Evolutionary conservation across 2,329 filamentous ascomycete genomes (phyloP).

Genomic region (Fusarium nisikadoi): DNA sequence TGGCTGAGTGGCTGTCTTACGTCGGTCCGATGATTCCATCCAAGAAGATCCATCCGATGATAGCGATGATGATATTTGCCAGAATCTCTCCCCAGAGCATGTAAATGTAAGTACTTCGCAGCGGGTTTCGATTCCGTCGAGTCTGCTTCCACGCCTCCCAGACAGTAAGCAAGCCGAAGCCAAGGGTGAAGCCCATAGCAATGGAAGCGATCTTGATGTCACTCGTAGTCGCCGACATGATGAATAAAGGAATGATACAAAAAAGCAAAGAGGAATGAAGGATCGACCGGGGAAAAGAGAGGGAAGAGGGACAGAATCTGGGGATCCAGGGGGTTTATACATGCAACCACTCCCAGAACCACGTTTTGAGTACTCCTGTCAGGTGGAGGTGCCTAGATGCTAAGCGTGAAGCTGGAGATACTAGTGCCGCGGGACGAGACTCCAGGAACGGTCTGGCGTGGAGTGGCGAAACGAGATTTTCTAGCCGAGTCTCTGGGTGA

Average conservation of each 20-base stretch:
- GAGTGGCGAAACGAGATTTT: neutral
- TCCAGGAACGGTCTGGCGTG: neutral
- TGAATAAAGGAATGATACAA: neutral
- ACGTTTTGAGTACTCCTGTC: neutral
- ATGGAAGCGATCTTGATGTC: conserved; percentile 47
- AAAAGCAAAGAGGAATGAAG: neutral
- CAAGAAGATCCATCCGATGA: conserved; percentile 55
- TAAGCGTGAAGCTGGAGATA: neutral
- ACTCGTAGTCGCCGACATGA: conserved; percentile 15
- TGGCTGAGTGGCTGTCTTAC: conserved; percentile 23
- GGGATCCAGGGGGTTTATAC: conserved; percentile 9
- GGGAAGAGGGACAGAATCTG: neutral
- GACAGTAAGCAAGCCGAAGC: conserved; percentile 54
- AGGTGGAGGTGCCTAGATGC: neutral
- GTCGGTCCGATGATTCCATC: conserved; percentile 48
- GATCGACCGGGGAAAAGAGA: neutral
- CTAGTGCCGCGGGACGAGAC: neutral
- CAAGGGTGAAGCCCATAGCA: conserved; percentile 50
- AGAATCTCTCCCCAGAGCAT: conserved; percentile 60
- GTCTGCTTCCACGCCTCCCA: conserved; percentile 57
- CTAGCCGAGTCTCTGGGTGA: neutral
- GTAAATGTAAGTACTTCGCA: conserved; percentile 53
- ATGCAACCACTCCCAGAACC: neutral
- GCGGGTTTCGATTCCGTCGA: conserved; percentile 48
- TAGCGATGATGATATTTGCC: conserved; percentile 52